These are phyloP conservation scores for Bacterosira constricta DNA, from an alignment of 108 stramenopile genomes.

Conservation along the genomic window DNA sequence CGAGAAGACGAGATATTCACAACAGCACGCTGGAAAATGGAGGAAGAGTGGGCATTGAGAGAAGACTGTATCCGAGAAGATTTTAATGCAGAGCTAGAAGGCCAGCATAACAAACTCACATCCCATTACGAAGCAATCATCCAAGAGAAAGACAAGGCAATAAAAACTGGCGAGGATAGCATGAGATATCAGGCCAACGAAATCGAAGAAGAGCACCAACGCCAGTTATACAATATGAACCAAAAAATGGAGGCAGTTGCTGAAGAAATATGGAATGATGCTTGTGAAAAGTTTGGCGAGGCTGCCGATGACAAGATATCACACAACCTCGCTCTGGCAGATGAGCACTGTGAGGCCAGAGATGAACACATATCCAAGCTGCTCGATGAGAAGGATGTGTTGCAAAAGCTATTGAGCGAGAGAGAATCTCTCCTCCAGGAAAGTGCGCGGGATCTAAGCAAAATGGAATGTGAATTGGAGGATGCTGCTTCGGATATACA, in stretches of 20 bases:
- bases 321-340: background rate
- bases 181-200: background rate
- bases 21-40: conserved; percentile 10
- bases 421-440: conserved; percentile 6
- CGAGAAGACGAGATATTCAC: conserved; percentile 18
- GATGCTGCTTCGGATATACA: conserved; percentile 6
- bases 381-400: background rate
- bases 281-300: background rate
- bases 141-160: conserved; percentile 22
- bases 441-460: background rate
- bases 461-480: background rate
- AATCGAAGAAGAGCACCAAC: conserved; percentile 10
- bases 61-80: conserved; percentile 6
- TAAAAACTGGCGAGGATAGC: conserved; percentile 3
- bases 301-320: conserved; percentile 4
- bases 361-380: conserved; percentile 18
- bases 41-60: conserved; percentile 2
- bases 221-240: background rate
- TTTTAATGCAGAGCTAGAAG: conserved; percentile 21
- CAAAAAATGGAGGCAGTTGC: conserved; percentile 9
- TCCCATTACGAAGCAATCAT: conserved; percentile 51
- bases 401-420: conserved; percentile 12
- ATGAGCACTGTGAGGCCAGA: conserved; percentile 20
- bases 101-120: conserved; percentile 19
- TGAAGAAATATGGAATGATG: conserved; percentile 15